Base-by-base conservation (phyloP, 257 asterid species). In the Primulina huaijiensis region DNA sequence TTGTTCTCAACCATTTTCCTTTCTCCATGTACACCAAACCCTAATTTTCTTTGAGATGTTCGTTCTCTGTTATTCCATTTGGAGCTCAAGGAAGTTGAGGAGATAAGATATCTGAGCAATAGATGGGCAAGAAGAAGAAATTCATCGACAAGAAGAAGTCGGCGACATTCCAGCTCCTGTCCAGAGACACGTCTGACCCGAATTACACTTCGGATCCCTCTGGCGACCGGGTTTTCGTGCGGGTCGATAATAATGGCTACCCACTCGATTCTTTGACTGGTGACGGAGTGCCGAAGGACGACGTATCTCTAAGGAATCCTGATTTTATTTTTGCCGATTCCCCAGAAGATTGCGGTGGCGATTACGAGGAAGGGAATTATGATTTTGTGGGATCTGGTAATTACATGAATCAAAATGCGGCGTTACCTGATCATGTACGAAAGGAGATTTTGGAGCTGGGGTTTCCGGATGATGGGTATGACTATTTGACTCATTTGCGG, bases 401-500 rank as follows among this genome's bases (percentile, higher is more conserved):
- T 20, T 67, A 63, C 64, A 46, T 31, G 21, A 46, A 62, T 62
- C 74, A 57, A 21, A 30, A 64, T 20, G 68, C 78, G 34, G 59
- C 69, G 25, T 72, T 93, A 77, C 93, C 97, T 7, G 97, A 86
- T 57, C 74, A 86, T 62, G 30, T 88, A 8, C 80, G 97, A 77
- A 84, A 71, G 92, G 97, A 93, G 84, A 87, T 90, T 77, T 65
- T 93, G 74, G 92, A 93, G 79, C 86, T 89, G 46, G 99, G 99
- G 43, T 93, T 87, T 84, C 96, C 97, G 27, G 99, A 93, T 40
- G 99, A 90, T 71, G 99, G 99, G 34, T 93, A 93, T 81, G 88
- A 93, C 73, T 93, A 93, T 55, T 83, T 90, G 83, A 4, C 62
- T 37, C 99, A 93, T 73, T 20, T 93, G 83, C 80, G 96, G 72